Evolutionary conservation across 768 basidiomycete species (phyloP).

Genomic region (Boletus vinaceobasis): DNA sequence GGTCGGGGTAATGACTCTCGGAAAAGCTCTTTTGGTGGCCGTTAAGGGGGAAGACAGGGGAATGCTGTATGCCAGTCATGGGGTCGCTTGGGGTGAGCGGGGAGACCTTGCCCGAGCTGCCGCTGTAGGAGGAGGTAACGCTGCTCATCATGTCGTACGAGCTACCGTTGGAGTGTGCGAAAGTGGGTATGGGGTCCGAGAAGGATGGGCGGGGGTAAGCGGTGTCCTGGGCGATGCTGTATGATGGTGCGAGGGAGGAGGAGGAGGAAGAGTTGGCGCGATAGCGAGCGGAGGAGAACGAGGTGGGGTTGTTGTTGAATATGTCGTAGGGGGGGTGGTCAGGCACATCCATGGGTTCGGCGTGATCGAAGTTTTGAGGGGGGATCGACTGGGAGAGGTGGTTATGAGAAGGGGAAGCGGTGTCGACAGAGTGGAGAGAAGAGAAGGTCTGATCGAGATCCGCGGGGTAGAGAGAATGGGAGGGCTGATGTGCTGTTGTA

Average conservation of each 20-base stretch:
- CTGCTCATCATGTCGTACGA: slow-evolving; percentile 66
- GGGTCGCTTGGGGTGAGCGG: slow-evolving; percentile 70
- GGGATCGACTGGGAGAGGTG: slow-evolving; percentile 34
- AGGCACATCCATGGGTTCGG: slow-evolving; percentile 52
- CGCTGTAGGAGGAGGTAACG: slow-evolving; percentile 55
- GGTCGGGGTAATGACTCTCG: slow-evolving; percentile 53
- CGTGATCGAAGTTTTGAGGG: slow-evolving; percentile 44
- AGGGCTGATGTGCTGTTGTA: slow-evolving; percentile 33
- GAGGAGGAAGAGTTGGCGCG: slow-evolving; percentile 70
- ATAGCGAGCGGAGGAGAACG: slow-evolving; percentile 60
- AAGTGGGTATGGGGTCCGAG: slow-evolving; percentile 56
- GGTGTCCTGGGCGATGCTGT: slow-evolving; percentile 51
- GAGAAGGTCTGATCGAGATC: slow-evolving; percentile 59
- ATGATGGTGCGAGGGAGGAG: slow-evolving; percentile 59
- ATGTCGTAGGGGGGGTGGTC: slow-evolving; percentile 65
- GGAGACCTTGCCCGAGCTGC: slow-evolving; percentile 69
- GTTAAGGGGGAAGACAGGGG: slow-evolving; percentile 46
- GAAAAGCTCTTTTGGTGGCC: slow-evolving; percentile 54
- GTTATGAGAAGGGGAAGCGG: slow-evolving; percentile 37
- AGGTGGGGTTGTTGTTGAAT: slow-evolving; percentile 47
- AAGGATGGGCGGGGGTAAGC: slow-evolving; percentile 61
- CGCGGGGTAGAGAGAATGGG: slow-evolving; percentile 44
- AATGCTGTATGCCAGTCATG: slow-evolving; percentile 53
- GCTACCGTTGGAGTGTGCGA: slow-evolving; percentile 47
- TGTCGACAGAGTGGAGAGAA: slow-evolving; percentile 42